Conservation (phyloP, 768 basidiomycete genomes). For the Termitomyces sp. region DNA sequence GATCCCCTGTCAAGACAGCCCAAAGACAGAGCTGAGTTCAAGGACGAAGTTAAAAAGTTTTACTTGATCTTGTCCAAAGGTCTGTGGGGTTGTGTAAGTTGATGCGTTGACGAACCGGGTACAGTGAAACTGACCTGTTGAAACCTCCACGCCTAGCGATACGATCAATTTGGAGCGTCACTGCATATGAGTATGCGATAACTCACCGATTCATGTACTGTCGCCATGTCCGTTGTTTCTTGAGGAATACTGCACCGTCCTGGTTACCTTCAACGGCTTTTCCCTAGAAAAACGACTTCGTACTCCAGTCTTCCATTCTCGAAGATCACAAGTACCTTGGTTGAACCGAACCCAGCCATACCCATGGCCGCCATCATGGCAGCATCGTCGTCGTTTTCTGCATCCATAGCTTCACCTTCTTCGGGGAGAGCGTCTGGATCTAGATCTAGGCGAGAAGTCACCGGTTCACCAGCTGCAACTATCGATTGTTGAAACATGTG, state of each 20-base stretch:
- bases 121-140: conserved; percentile 50
- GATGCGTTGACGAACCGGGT: neutral
- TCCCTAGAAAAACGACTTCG: conserved; percentile 39
- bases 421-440: conserved; percentile 37
- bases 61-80: conserved; percentile 95
- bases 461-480: conserved; percentile 1
- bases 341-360: conserved; percentile 77
- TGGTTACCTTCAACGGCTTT: conserved; percentile 81
- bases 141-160: conserved; percentile 70
- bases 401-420: conserved; percentile 50
- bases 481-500: neutral
- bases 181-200: neutral
- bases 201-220: conserved; percentile 96
- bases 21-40: neutral
- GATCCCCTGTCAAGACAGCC: neutral
- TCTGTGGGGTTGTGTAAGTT: conserved; percentile 35
- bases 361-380: conserved; percentile 93
- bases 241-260: conserved; percentile 58
- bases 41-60: neutral
- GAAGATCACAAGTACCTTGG: conserved; percentile 55
- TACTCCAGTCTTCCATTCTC: neutral
- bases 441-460: conserved; percentile 24
- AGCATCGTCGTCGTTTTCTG: conserved; percentile 59
- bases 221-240: conserved; percentile 88
- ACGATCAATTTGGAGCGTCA: conserved; percentile 5